A percentile compares a stretch with the other conserved stretches of the same genome.
phyloP scores from a whole-genome alignment of 2,329 filamentous ascomycete species.

The Elsinoe fawcettii region DNA sequence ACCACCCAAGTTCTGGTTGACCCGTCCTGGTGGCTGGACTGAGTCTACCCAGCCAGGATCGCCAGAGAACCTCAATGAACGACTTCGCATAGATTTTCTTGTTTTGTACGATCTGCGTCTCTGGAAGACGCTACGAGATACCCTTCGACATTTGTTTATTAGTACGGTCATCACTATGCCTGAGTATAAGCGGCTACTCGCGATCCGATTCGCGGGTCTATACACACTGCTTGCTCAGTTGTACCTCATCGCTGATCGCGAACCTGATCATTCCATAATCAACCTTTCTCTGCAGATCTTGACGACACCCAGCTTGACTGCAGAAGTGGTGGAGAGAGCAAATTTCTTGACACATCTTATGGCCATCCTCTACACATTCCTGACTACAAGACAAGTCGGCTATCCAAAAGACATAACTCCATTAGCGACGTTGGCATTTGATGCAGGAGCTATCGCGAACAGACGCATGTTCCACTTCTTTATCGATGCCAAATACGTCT shows the following conservation, averaged over 20 bases:
- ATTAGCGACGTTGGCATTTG: conserved; percentile 80
- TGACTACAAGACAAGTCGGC: conserved; percentile 91
- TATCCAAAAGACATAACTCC: conserved; percentile 85
- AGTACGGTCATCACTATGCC: conserved; percentile 93
- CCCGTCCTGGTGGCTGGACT: conserved; percentile 62
- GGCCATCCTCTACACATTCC: conserved; percentile 93
- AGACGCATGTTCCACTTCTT: conserved; percentile 97
- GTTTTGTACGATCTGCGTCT: conserved; percentile 89
- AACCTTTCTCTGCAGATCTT: conserved; percentile 94
- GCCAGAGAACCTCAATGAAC: conserved; percentile 79
- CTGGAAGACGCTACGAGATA: conserved; percentile 92
- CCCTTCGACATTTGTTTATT: conserved; percentile 88
- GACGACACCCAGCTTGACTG: conserved; percentile 91
- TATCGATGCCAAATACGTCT: conserved; percentile 82
- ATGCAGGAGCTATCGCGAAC: conserved; percentile 90
- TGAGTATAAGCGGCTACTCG: conserved; percentile 89
- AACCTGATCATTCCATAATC: conserved; percentile 97
- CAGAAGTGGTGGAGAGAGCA: conserved; percentile 86
- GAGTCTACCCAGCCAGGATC: conserved; percentile 45
- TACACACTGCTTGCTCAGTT: conserved; percentile 91
- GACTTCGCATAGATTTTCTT: conserved; percentile 86
- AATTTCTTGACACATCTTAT: conserved; percentile 94
- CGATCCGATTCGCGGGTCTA: conserved; percentile 84
- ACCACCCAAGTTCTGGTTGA: conserved; percentile 77
- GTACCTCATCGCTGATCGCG: conserved; percentile 89